Evolutionary conservation across 2,329 filamentous ascomycete species (phyloP).

Genomic region (Rugonectria rugulosa): DNA sequence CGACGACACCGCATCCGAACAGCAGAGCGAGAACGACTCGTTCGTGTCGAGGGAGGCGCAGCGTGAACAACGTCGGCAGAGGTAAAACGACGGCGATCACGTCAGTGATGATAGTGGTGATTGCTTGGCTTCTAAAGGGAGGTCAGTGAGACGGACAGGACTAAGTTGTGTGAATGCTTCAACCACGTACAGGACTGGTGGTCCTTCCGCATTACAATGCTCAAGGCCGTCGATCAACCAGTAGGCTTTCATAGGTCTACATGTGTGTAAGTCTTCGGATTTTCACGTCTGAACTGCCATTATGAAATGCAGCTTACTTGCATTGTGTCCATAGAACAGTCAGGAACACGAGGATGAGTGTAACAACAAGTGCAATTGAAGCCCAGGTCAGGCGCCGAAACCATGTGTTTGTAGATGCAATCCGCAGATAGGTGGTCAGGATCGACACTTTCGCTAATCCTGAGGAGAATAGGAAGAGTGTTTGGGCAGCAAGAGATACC

Average conservation of each 20-base stretch:
- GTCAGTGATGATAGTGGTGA: slow-evolving; percentile 44
- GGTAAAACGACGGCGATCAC: slow-evolving; percentile 48
- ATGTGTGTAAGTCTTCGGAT: neutral
- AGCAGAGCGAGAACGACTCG: slow-evolving; percentile 46
- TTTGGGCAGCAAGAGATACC: slow-evolving; percentile 50
- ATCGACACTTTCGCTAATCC: slow-evolving; percentile 50
- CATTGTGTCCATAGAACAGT: slow-evolving; percentile 49
- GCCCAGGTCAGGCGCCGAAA: slow-evolving; percentile 44
- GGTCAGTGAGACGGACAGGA: neutral
- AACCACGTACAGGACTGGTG: slow-evolving; percentile 33
- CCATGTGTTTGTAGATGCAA: slow-evolving; percentile 44
- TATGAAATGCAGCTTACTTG: slow-evolving; percentile 31
- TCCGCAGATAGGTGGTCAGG: slow-evolving; percentile 49
- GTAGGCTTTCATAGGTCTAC: slow-evolving; percentile 33
- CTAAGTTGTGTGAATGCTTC: too few species aligned
- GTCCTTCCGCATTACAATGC: slow-evolving; percentile 43
- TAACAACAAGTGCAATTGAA: slow-evolving; percentile 39
- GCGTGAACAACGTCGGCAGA: slow-evolving; percentile 43
- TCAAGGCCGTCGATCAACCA: slow-evolving; percentile 32
- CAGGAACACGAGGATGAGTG: slow-evolving; percentile 43
- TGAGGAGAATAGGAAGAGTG: slow-evolving; percentile 49
- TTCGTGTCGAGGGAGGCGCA: slow-evolving; percentile 44
- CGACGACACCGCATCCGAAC: slow-evolving; percentile 48
- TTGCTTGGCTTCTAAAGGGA: slow-evolving; percentile 39
- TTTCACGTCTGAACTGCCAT: neutral